Conservation (phyloP, 2,329 filamentous ascomycete genomes). For the Ascochyta pisi region DNA sequence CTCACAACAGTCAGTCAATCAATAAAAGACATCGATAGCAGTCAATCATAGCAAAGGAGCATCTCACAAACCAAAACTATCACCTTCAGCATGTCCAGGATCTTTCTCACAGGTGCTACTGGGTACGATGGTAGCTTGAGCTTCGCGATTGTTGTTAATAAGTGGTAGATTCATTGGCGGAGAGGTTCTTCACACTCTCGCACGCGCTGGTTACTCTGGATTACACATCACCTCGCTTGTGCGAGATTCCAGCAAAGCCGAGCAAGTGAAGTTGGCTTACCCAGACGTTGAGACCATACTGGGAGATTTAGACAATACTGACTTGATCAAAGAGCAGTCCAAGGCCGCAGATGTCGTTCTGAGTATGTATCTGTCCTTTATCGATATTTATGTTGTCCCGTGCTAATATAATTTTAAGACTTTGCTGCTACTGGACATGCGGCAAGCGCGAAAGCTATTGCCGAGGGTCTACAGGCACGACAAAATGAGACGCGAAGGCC, state of each 20-base stretch:
- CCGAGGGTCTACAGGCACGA: conserved; percentile 14
- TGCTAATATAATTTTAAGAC: conserved; percentile 5
- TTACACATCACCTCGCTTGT: conserved; percentile 16
- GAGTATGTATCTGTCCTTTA: conserved; percentile 1
- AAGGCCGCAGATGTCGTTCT: conserved; percentile 18
- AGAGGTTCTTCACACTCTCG: conserved; percentile 17
- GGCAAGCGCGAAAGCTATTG: conserved; percentile 18
- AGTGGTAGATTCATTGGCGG: conserved; percentile 13
- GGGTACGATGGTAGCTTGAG: not conserved
- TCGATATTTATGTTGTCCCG: too few relatives aligned
- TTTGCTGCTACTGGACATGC: conserved; percentile 20
- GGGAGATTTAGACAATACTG: conserved; percentile 15
- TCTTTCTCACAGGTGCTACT: conserved; percentile 20
- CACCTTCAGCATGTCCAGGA: conserved; percentile 3
- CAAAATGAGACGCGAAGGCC: conserved; percentile 7
- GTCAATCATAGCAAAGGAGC: not conserved
- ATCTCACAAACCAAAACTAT: not conserved
- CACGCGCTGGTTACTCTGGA: not conserved
- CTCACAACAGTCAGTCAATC: not conserved
- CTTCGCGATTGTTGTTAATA: not conserved
- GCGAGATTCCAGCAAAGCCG: conserved; percentile 11
- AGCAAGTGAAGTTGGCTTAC: conserved; percentile 12
- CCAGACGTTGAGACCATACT: conserved; percentile 11
- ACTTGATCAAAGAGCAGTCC: conserved; percentile 10
- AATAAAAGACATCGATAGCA: not conserved